phyloP scores from a whole-genome alignment of 305 asterid genomes.

The Fraxinus platypoda region DNA sequence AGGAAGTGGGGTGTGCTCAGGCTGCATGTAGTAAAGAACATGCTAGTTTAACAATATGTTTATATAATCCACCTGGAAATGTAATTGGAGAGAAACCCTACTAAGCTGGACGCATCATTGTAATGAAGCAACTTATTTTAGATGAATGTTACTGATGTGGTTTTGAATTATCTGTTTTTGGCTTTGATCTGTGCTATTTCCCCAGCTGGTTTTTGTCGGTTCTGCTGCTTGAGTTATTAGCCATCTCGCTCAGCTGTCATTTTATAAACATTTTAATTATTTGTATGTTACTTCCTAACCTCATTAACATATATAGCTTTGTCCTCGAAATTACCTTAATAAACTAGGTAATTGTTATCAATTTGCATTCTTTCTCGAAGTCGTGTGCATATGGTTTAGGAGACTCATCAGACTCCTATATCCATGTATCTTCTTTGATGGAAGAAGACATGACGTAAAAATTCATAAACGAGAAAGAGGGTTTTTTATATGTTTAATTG shows the following conservation, averaged over 20 bases:
- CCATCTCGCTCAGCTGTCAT: neutral
- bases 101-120: conserved; percentile 11
- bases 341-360: no score
- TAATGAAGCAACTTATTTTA: neutral
- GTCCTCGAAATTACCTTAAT: no score
- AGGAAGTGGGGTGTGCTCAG: conserved; percentile 72
- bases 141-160: neutral
- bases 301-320: no score
- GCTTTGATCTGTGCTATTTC: neutral
- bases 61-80: conserved; percentile 87
- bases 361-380: no score
- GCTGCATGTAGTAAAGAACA: conserved; percentile 46
- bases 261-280: neutral
- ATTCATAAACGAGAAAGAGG: no score
- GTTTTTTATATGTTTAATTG: no score
- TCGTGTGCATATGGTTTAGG: no score
- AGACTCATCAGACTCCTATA: no score
- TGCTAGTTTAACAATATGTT: conserved; percentile 60
- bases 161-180: neutral
- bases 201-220: neutral
- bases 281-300: no score
- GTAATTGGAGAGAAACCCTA: conserved; percentile 90
- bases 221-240: neutral
- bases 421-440: no score
- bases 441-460: no score